Evolutionary conservation across 2,329 filamentous ascomycete species (phyloP).

Genomic region (Talaromyces albobiverticillius): DNA sequence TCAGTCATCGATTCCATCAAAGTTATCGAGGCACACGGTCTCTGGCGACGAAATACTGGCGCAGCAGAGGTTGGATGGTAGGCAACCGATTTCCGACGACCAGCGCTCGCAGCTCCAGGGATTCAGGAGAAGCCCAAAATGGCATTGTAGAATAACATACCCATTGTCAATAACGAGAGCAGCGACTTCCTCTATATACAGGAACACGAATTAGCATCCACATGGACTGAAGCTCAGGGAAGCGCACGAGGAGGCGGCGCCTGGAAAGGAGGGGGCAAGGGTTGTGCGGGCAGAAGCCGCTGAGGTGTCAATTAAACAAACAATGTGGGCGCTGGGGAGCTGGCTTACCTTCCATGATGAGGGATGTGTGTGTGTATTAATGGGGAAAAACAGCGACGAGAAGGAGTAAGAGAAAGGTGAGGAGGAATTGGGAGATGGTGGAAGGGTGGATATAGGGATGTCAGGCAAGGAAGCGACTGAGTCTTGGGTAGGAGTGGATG

Average conservation of each 20-base stretch:
- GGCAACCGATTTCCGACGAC: slow-evolving; percentile 16
- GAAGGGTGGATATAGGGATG: slow-evolving; percentile 15
- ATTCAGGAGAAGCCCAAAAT: slow-evolving; percentile 28
- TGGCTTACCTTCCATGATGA: slow-evolving; percentile 65
- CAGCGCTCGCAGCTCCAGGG: slow-evolving; percentile 4
- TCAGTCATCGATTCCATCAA: slow-evolving; percentile 22
- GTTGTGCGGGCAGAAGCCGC: slow-evolving; percentile 21
- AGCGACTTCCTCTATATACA: slow-evolving; percentile 90
- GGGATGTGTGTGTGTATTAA: slow-evolving; percentile 28
- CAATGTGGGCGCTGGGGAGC: not conserved
- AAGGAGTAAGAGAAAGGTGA: slow-evolving; percentile 16
- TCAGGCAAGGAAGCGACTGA: slow-evolving; percentile 2
- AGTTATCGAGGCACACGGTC: slow-evolving; percentile 12
- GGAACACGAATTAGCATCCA: slow-evolving; percentile 38
- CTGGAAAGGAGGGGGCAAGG: slow-evolving; percentile 16
- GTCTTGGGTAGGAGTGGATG: slow-evolving; percentile 12
- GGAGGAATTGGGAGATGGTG: slow-evolving; percentile 17
- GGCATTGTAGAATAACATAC: slow-evolving; percentile 64
- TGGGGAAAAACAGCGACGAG: slow-evolving; percentile 24
- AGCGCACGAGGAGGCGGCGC: slow-evolving; percentile 16
- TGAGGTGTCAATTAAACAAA: slow-evolving; percentile 30
- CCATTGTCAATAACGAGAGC: slow-evolving; percentile 99
- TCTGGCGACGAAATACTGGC: not conserved
- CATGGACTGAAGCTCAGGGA: not conserved
- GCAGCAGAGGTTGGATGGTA: not conserved